Conservation (phyloP, 495 filamentous ascomycete genomes). For the Ascobolus immersus region DNA sequence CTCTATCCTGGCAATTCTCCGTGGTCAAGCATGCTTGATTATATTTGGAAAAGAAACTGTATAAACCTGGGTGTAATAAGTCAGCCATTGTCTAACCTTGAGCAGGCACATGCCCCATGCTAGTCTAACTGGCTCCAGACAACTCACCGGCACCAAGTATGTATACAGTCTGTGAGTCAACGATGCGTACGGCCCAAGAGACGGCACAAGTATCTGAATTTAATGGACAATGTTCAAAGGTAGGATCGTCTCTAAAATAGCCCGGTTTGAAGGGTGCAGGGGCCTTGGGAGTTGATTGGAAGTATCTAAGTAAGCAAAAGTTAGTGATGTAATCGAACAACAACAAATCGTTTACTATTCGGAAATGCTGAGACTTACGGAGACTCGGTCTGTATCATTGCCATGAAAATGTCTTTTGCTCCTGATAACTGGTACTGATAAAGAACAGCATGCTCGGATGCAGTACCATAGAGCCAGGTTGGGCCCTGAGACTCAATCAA, state of each 20-base stretch:
- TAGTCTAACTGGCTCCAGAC: no score
- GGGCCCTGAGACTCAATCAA: conserved; percentile 48
- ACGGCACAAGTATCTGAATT: conserved; percentile 29
- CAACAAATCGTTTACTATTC: no score
- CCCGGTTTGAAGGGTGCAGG: conserved; percentile 15
- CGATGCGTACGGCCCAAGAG: conserved; percentile 39
- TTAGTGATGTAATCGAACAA: no score
- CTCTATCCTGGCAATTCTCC: conserved; percentile 4
- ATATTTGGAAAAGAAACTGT: conserved; percentile 45
- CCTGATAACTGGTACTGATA: conserved; percentile 74
- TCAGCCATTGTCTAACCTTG: no score
- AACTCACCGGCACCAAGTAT: conserved; percentile 50
- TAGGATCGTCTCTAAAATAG: conserved; percentile 30
- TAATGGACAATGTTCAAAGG: conserved; percentile 24
- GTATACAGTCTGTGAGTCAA: conserved; percentile 30
- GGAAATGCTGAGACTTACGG: no score
- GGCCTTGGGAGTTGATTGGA: conserved; percentile 3
- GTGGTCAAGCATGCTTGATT: conserved; percentile 16
- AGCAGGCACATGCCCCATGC: no score
- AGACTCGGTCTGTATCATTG: conserved; percentile 72
- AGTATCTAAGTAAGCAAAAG: no score
- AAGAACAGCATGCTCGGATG: conserved; percentile 67
- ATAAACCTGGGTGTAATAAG: no score
- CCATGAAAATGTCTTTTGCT: conserved; percentile 62
- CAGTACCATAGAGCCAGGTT: conserved; percentile 48